Percentiles rank a stretch among this genome's conserved stretches.
Evolutionary conservation across 1,139 yeast species (phyloP).

Genomic region (Geotrichum fermentans): DNA sequence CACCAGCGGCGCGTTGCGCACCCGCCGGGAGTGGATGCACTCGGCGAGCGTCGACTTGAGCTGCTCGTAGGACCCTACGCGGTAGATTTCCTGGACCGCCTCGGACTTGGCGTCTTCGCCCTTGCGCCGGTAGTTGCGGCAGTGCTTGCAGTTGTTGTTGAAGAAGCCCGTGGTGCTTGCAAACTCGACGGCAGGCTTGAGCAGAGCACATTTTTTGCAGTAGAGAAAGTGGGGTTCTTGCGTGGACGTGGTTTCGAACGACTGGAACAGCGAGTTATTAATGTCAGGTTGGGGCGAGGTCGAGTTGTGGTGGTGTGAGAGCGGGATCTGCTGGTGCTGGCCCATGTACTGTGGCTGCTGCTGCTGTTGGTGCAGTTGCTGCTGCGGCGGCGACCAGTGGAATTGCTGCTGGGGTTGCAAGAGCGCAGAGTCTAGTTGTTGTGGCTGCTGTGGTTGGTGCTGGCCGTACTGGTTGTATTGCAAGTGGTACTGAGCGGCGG

Average conservation of each 20-base stretch:
- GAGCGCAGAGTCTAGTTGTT: background rate
- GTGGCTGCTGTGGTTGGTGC: conserved; percentile 3
- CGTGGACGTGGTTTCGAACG: conserved; percentile 12
- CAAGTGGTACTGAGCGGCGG: conserved; percentile 5
- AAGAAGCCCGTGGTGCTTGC: conserved; percentile 21
- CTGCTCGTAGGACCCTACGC: conserved; percentile 16
- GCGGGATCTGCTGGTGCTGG: conserved; percentile 3
- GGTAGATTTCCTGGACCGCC: conserved; percentile 18
- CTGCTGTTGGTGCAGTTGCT: conserved; percentile 12
- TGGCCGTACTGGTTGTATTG: conserved; percentile 5
- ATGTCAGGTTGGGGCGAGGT: background rate
- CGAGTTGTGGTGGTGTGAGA: background rate
- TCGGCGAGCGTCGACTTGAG: conserved; percentile 20
- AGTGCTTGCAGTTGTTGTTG: conserved; percentile 20
- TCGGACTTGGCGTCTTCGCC: conserved; percentile 21
- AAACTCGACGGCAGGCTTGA: conserved; percentile 20
- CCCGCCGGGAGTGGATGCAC: conserved; percentile 8
- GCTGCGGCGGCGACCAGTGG: conserved; percentile 2
- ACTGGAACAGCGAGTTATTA: conserved; percentile 5
- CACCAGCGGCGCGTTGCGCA: conserved; percentile 10
- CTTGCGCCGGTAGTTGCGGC: conserved; percentile 20
- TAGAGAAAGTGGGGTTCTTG: conserved; percentile 16
- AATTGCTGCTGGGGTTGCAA: conserved; percentile 3
- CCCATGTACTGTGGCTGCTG: background rate
- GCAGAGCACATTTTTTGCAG: conserved; percentile 21